Base-by-base conservation (phyloP, 1,284 basidiomycete genomes). In the Sanghuangporus sanghuang region DNA sequence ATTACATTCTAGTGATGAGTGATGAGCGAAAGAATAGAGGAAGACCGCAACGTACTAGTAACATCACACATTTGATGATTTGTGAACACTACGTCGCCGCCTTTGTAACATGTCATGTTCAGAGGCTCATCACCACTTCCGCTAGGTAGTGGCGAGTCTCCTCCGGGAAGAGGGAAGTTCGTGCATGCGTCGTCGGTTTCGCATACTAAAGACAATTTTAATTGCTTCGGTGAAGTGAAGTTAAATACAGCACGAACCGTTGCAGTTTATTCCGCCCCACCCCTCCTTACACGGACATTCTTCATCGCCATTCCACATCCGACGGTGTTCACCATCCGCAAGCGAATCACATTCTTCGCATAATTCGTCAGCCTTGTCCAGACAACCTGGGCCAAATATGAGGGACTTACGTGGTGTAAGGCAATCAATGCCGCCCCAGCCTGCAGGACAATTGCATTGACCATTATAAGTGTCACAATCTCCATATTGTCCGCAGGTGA, bases 11-110 rank as follows among this genome's bases (percentile, higher is more conserved):
- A 57, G n/a, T 16, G 38, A 27, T 38, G n/a, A 59, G 16, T 21
- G 12, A 50, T 23, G 36, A 60, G 36, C 36, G 58, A 56, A 16
- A 8, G 57, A 38, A 21, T 52, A 46, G 16, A 23, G 23, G 27
- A 32, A 32, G 18, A 32, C 48, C 48, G 27, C 38, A 18, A 79
- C 92, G 71, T 71, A 95, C 93, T 98, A 14, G 96, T 98, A 35
- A 99, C 96, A 73, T 98, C 87, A 78, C 96, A 99, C 86, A 97
- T 93, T 74, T 99, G 96, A 74, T 95, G 95, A 71, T 95, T 95
- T 73, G 86, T 89, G 75, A 93, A 90, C 14, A 99, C 90, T 0
- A 94, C 94, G 71, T 92, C 85, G 12, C 96, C 96, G 52, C 92
- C 93, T 63, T 83, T 90, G 81, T 97, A 96, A 75, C 96, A 99